Conservation (phyloP, 2,329 filamentous ascomycete genomes). For the Aspergillus nomiae region DNA sequence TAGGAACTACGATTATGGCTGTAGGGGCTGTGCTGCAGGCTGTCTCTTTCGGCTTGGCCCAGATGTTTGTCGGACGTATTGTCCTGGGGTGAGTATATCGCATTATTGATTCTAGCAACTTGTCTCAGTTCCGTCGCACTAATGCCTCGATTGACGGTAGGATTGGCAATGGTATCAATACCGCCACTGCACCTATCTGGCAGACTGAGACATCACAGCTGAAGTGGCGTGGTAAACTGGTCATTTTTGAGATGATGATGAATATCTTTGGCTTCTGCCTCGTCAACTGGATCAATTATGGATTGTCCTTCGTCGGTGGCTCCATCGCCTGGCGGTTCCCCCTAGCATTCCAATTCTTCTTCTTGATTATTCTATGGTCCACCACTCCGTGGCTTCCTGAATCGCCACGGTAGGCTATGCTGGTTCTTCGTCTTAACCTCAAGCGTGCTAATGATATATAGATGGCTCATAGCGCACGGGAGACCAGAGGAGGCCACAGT, state of each 20-base stretch:
- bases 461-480: background rate
- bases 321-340: background rate
- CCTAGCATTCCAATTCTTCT: background rate
- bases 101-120: no score
- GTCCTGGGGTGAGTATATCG: background rate
- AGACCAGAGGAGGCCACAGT: background rate
- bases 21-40: background rate
- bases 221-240: background rate
- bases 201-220: background rate
- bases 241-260: background rate
- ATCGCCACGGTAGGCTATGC: background rate
- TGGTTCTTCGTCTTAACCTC: accelerated
- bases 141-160: background rate
- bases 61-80: background rate
- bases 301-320: background rate
- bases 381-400: background rate
- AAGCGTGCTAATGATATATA: background rate
- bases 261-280: background rate
- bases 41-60: background rate
- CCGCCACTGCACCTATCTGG: background rate
- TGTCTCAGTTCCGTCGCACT: no score
- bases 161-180: constrained; percentile 2
- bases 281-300: constrained; percentile 1
- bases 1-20: background rate
- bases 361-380: background rate